Evolutionary conservation across 1,284 basidiomycete species (phyloP).

Genomic region (Ustilago shanxiensis): DNA sequence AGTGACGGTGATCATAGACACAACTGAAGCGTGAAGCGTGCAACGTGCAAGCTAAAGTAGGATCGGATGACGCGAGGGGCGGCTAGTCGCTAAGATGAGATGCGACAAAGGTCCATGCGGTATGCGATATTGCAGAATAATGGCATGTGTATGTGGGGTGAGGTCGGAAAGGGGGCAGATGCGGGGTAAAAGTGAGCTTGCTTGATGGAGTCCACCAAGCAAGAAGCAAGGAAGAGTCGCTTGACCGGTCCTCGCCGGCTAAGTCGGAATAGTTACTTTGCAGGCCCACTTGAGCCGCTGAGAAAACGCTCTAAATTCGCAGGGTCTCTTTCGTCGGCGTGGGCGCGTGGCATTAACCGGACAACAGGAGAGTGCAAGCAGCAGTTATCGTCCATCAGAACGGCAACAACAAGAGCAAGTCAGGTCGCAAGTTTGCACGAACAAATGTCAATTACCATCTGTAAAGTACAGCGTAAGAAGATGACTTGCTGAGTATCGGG

Average conservation of each 20-base stretch:
- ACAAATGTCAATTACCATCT: too few relatives aligned
- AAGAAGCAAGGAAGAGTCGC: background rate
- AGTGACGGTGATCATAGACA: too few relatives aligned
- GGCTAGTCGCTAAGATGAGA: background rate
- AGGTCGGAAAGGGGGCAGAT: background rate
- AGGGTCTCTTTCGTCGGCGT: background rate
- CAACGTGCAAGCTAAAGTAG: too few relatives aligned
- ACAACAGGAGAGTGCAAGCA: background rate
- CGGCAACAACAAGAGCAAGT: too few relatives aligned
- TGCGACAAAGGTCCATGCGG: background rate
- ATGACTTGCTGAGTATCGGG: too few relatives aligned
- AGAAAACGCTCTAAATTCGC: background rate
- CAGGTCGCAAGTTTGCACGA: too few relatives aligned
- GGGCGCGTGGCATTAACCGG: background rate
- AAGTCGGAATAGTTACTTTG: background rate
- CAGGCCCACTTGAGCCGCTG: background rate
- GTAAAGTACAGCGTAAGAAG: too few relatives aligned
- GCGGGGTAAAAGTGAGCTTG: background rate
- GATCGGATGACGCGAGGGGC: too few relatives aligned
- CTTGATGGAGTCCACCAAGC: too few relatives aligned
- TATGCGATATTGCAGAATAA: slow-evolving; percentile 1
- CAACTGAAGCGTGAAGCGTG: too few relatives aligned
- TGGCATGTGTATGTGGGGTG: background rate
- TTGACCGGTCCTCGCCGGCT: background rate
- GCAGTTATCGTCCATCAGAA: background rate